These are phyloP conservation scores for Vanrija sp. DNA, from an alignment of 1,284 basidiomycete species.

Conservation along the genomic window DNA sequence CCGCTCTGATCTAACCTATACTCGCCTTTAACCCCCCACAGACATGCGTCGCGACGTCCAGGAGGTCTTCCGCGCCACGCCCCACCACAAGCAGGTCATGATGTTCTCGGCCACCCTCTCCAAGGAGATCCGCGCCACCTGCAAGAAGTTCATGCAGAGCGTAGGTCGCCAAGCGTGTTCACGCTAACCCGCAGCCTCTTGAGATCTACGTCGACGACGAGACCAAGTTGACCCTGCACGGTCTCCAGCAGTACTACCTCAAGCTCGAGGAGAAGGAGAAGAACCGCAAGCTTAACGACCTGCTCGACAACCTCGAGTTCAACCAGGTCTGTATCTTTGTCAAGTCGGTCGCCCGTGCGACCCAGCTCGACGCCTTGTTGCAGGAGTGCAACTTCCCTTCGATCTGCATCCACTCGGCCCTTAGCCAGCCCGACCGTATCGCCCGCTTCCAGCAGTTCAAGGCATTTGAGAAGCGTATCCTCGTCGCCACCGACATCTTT, in stretches of 20 bases:
- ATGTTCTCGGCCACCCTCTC: constrained; percentile 99
- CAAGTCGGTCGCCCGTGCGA: constrained; percentile 93
- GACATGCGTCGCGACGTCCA: constrained; percentile 99
- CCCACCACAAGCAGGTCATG: constrained; percentile 99
- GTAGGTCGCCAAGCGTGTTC: constrained; percentile 53
- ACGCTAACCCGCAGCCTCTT: constrained; percentile 64
- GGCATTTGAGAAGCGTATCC: constrained; percentile 97
- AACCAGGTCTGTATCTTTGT: constrained; percentile 99
- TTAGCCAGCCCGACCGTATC: constrained; percentile 94
- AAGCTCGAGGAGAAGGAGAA: constrained; percentile 92
- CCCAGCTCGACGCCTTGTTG: constrained; percentile 91
- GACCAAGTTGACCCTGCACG: constrained; percentile 97
- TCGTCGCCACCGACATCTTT: constrained; percentile 97
- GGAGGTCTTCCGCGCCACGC: constrained; percentile 99
- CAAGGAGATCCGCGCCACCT: constrained; percentile 94
- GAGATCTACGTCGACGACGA: constrained; percentile 99
- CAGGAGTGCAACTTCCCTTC: constrained; percentile 98
- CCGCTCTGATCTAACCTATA: neutral
- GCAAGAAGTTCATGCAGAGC: constrained; percentile 99
- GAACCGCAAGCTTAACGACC: constrained; percentile 96
- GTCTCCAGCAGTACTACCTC: constrained; percentile 97
- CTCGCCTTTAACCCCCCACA: constrained; percentile 47
- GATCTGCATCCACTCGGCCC: constrained; percentile 93
- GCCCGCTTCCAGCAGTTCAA: constrained; percentile 98
- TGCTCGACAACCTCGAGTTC: constrained; percentile 95